phyloP scores from a whole-genome alignment of 2,329 filamentous ascomycete species.

The Monilinia fructicola region DNA sequence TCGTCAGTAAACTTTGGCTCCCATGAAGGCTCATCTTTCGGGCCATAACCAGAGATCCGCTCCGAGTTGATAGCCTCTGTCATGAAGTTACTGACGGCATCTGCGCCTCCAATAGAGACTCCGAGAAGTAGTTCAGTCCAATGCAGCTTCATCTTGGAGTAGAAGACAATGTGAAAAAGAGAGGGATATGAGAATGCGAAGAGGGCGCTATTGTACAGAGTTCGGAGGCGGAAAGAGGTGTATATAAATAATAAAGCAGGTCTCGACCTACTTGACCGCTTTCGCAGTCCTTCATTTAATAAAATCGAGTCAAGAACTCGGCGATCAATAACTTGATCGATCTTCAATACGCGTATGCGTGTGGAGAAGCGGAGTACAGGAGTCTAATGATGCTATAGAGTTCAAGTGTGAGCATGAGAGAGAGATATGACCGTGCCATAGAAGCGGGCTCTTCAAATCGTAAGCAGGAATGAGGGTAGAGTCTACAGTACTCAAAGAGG shows the following conservation, averaged over 20 bases:
- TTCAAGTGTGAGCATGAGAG: not conserved
- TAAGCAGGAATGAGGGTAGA: not conserved
- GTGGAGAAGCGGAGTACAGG: not conserved
- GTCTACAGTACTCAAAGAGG: not conserved
- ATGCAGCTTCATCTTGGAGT: slow-evolving; percentile 1
- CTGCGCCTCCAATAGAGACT: not conserved
- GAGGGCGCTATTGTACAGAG: not conserved
- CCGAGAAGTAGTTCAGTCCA: slow-evolving; percentile 1
- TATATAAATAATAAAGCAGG: slow-evolving; percentile 10
- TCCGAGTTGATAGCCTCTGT: slow-evolving; percentile 6
- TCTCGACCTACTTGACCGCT: not conserved
- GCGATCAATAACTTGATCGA: not conserved
- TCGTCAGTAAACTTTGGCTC: not conserved
- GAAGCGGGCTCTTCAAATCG: not conserved
- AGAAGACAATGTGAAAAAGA: not conserved
- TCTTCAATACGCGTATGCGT: not conserved
- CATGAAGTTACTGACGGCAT: slow-evolving; percentile 12
- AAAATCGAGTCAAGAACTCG: not conserved
- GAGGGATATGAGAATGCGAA: not conserved
- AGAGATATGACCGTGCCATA: not conserved
- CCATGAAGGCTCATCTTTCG: slow-evolving; percentile 10
- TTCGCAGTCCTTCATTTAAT: not conserved
- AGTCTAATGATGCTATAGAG: not conserved
- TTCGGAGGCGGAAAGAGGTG: not conserved
- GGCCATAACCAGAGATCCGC: slow-evolving; percentile 8